Evolutionary conservation across 371 early-diverging fungal species (phyloP), one percentile per base, ranked within the genome.

Genomic region (Umbelopsis sp.): DNA sequence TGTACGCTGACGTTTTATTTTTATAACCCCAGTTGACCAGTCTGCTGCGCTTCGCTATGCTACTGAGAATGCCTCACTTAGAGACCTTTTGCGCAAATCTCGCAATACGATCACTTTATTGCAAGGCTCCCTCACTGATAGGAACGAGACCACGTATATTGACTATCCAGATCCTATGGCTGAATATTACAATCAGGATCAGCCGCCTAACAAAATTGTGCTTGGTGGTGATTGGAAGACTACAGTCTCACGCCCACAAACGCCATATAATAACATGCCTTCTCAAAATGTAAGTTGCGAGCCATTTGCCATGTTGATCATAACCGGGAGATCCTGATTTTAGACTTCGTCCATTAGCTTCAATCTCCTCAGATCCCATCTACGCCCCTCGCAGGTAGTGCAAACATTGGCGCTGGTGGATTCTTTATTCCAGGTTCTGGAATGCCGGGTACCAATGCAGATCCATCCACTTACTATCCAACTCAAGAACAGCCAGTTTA

Each of bases 151-250:
- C 50, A 48, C 46, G 16, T 72, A 70, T 5, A 70, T 63, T 29
- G 32, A 37, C 29, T 68, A 11, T 38, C 70, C 32, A 41, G 35
- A 18, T 41, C 22, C 7, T 22, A 66, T 53, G 66, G n/a, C 50
- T 38, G 50, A 38, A 18, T 50, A 51, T 2, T 35, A 64, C 10
- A 63, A 18, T 35, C 35, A 57, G 29, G 57, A 35, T 35, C 35
- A 8, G 5, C 5, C 5, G 7, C 57, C 29, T 12, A 32, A 16
- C 18, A 57, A 37, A 29, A 57, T 82, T 32, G 71, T 80, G 22
- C 72, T 82, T 24, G 79, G 79, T 5, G 68, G 72, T 9, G 65
- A 76, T 25, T 82, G 82, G 82, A 82, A 82, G 44, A 65, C 72
- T n/a, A 52, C 76, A 25, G 69, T 72, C 8, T 62, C 44, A 53